Conservation (phyloP, 2,329 filamentous ascomycete species). For the Cladosporium sp. region DNA sequence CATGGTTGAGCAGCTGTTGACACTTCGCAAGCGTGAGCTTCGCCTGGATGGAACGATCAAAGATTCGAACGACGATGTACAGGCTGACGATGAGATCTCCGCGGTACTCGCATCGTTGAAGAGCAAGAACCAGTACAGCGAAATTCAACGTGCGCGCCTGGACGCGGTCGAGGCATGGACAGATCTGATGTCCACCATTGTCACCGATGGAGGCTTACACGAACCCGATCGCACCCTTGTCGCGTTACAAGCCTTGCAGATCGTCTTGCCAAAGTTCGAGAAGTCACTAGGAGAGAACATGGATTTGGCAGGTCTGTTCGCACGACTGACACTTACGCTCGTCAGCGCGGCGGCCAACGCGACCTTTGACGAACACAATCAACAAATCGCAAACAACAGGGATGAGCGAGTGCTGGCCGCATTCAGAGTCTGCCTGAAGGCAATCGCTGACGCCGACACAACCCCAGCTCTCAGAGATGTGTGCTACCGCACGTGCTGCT, state of each 20-base stretch:
- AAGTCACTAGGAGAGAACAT: slow-evolving; percentile 69
- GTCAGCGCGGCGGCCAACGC: slow-evolving; percentile 63
- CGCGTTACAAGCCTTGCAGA: slow-evolving; percentile 81
- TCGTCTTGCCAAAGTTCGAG: slow-evolving; percentile 86
- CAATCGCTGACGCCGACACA: slow-evolving; percentile 72
- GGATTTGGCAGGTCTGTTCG: slow-evolving; percentile 72
- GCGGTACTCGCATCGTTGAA: slow-evolving; percentile 63
- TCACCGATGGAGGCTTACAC: slow-evolving; percentile 80
- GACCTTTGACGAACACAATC: slow-evolving; percentile 54
- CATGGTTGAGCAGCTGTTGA: slow-evolving; percentile 72
- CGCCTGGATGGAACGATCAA: slow-evolving; percentile 41
- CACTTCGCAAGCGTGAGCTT: slow-evolving; percentile 66
- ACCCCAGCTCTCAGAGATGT: slow-evolving; percentile 73
- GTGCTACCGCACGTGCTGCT: slow-evolving; percentile 88
- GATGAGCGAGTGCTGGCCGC: slow-evolving; percentile 84
- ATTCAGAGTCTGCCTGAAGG: slow-evolving; percentile 82
- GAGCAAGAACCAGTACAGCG: slow-evolving; percentile 64
- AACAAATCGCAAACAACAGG: slow-evolving; percentile 59
- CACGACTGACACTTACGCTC: slow-evolving; percentile 72
- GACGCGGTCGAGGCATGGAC: slow-evolving; percentile 80
- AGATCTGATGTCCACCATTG: slow-evolving; percentile 78
- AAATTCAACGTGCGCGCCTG: slow-evolving; percentile 59
- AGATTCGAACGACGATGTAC: slow-evolving; percentile 37
- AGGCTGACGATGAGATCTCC: slow-evolving; percentile 61
- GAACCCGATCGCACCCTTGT: slow-evolving; percentile 69